Evolutionary conservation across 75 land plant species (phyloP).

Genomic region (Ceratopteris richardii): DNA sequence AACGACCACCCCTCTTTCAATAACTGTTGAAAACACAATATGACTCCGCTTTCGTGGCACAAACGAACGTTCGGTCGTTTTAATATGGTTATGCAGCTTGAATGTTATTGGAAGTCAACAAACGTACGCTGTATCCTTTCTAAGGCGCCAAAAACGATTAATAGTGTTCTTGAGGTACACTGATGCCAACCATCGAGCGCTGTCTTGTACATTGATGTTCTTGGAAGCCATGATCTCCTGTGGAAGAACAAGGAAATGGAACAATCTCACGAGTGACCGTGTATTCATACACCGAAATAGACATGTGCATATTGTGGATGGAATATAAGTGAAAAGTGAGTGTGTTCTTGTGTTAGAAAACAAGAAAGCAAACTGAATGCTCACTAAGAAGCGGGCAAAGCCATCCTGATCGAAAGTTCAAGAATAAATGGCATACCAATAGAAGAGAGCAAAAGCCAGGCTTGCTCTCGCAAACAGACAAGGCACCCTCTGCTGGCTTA

Average conservation of each 20-base stretch:
- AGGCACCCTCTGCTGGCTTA: constrained; percentile 74
- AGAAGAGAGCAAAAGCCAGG: constrained; percentile 97
- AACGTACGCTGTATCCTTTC: constrained; percentile 78
- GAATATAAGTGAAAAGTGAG: neutral
- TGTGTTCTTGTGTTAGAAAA: neutral
- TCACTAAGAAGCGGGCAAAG: neutral
- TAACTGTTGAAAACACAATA: no score
- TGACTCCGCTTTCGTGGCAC: no score
- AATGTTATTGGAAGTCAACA: neutral
- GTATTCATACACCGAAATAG: neutral
- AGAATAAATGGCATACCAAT: constrained; percentile 43
- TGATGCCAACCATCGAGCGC: constrained; percentile 83
- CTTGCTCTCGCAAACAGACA: constrained; percentile 60
- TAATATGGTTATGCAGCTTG: no score
- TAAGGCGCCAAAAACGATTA: constrained; percentile 83
- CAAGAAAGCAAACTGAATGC: neutral
- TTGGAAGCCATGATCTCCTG: constrained; percentile 88
- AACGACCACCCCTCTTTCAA: no score
- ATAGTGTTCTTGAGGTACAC: constrained; percentile 95
- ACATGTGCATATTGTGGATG: neutral
- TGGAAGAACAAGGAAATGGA: constrained; percentile 5
- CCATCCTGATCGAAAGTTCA: neutral
- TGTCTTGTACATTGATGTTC: constrained; percentile 51
- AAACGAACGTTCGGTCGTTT: no score
- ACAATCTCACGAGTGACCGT: no score